Evolutionary conservation across 306 rosid species (phyloP), one percentile per base, ranked within the genome.

Genomic region (Cucurbita ficifolia): DNA sequence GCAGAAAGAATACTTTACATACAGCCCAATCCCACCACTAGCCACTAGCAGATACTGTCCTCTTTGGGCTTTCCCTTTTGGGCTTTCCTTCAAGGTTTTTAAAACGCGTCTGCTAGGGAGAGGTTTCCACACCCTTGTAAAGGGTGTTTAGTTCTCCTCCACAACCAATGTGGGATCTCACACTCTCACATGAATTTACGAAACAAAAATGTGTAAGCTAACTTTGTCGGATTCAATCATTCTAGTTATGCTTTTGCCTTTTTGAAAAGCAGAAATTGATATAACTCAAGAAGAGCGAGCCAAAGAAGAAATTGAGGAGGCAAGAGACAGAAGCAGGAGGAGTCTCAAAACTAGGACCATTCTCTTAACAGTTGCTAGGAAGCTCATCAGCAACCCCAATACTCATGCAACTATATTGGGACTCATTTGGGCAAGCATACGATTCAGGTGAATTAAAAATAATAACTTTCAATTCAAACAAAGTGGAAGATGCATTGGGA

Each of bases 321-420:
- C 63, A 75, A 76, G 81, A 78, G 60, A 72, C 68, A 76, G 82
- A 77, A 40, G 59, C 50, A 76, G 76, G 45, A 85, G 77, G 71
- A 87, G 78, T 50, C 76, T 46, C 67, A 86, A 87, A 79, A 84
- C 88, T 53, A 40, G 81, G 76, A 14, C 82, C 21, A 81, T 90
- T 82, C 87, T 93, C 35, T 81, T 79, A 46, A 89, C 88, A 39
- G 99, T 89, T 50, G 97, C 89, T 75, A 89, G 83, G 77, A 87
- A 94, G 79, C 81, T 94, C 51, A 75, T 86, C 12, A 50, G 49
- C 35, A 94, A 94, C 78, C 99, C 97, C 73, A 94, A 94, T 77
- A 94, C 99, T 14, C 91, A 90, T 83, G 98, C 96, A 79, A 94
- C 98, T 73, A 40, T 86, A 10, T 21, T 86, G 40, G 97, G 96